These are phyloP conservation scores for Colletotrichum karsti DNA, from an alignment of 2,329 filamentous ascomycete species.

Conservation along the genomic window DNA sequence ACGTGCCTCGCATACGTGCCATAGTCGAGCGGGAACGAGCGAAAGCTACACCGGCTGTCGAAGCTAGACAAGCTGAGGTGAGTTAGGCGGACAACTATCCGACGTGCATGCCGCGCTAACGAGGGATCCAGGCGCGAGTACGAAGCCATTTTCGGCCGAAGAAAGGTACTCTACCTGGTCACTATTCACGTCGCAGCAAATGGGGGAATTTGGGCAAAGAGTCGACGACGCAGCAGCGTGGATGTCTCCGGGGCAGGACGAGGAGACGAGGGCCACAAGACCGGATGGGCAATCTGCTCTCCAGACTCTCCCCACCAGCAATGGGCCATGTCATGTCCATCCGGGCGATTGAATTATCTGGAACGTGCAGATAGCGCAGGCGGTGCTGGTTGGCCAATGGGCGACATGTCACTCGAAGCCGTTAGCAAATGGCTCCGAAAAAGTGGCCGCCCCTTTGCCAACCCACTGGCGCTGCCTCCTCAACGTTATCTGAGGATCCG, in stretches of 20 bases:
- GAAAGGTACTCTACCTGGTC: background rate
- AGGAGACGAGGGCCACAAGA: constrained; percentile 2
- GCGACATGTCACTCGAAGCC: constrained; percentile 21
- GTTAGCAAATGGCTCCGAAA: constrained; percentile 28
- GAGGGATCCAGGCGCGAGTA: constrained; percentile 3
- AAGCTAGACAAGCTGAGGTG: background rate
- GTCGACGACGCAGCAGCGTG: background rate
- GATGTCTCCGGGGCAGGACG: background rate
- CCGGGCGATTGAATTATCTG: constrained; percentile 20
- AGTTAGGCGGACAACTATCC: constrained; percentile 20
- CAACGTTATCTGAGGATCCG: constrained; percentile 24
- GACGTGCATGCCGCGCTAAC: constrained; percentile 5
- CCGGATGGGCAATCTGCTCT: constrained; percentile 11
- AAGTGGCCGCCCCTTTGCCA: constrained; percentile 12
- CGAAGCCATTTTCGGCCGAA: constrained; percentile 6
- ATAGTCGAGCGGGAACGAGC: constrained; percentile 1
- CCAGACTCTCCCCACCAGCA: constrained; percentile 11
- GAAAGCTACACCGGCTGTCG: constrained; percentile 2
- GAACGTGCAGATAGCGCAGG: constrained; percentile 20
- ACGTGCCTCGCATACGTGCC: constrained; percentile 20
- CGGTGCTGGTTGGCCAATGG: constrained; percentile 25
- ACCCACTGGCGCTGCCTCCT: constrained; percentile 11
- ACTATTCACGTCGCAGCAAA: background rate
- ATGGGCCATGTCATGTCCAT: no score
- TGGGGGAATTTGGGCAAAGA: background rate